phyloP scores from a whole-genome alignment of 371 early-diverging fungal species.

The Lichtheimia corymbifera region DNA sequence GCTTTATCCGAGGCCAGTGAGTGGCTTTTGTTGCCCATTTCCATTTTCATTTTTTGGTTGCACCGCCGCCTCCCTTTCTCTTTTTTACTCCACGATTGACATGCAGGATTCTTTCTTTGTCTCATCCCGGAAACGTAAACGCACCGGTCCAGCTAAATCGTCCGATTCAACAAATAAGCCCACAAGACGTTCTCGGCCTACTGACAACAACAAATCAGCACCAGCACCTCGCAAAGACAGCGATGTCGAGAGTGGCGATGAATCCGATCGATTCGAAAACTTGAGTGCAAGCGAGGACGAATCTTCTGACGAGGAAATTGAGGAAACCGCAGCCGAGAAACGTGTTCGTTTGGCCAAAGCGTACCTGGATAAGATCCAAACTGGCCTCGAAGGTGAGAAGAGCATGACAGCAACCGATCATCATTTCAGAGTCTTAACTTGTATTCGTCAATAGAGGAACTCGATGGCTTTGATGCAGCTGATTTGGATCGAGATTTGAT shows the following conservation, averaged over 20 bases:
- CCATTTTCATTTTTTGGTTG: too few relatives aligned
- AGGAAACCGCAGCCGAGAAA: slow-evolving; percentile 92
- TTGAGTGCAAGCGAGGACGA: slow-evolving; percentile 4
- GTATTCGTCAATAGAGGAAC: slow-evolving; percentile 41
- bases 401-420: too few relatives aligned
- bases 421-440: neutral
- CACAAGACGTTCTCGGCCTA: slow-evolving; percentile 9
- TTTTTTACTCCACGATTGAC: neutral
- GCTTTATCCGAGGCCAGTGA: too few relatives aligned
- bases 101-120: slow-evolving; percentile 41
- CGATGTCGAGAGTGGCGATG: slow-evolving; percentile 21
- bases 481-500: slow-evolving; percentile 93
- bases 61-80: too few relatives aligned
- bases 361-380: slow-evolving; percentile 80
- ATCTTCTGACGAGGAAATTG: slow-evolving; percentile 15
- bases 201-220: slow-evolving; percentile 10
- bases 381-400: slow-evolving; percentile 57
- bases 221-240: slow-evolving; percentile 16
- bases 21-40: too few relatives aligned
- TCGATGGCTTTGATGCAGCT: slow-evolving; percentile 85
- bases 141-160: slow-evolving; percentile 7
- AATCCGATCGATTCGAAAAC: slow-evolving; percentile 7
- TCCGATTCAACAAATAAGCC: slow-evolving; percentile 15
- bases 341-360: slow-evolving; percentile 89
- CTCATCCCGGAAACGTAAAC: slow-evolving; percentile 36